Evolutionary conservation across 345 rosid genomes (phyloP).

Genomic region (Eucalyptus tenuipes): DNA sequence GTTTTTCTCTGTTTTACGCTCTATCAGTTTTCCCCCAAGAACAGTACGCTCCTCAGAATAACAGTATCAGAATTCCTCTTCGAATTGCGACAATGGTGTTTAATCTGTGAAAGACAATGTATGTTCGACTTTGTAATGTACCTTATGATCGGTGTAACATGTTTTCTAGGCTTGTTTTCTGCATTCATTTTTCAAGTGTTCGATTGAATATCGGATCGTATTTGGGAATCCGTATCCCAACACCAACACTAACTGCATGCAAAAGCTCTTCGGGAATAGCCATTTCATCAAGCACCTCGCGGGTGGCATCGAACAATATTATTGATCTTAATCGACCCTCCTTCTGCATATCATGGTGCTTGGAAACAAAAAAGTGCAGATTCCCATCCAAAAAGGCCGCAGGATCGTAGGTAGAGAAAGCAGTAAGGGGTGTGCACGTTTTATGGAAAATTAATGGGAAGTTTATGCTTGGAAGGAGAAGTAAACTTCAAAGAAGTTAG

Average conservation of each 20-base stretch:
- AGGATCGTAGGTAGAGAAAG: not conserved
- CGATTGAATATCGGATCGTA: too few species aligned
- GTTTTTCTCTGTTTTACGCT: too few species aligned
- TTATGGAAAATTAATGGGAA: not conserved
- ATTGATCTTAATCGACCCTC: not conserved
- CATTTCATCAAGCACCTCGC: not conserved
- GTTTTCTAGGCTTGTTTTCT: too few species aligned
- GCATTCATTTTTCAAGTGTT: fast-evolving
- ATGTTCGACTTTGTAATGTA: too few species aligned
- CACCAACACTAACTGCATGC: not conserved
- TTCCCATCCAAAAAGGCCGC: not conserved
- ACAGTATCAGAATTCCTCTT: too few species aligned
- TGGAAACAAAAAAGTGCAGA: not conserved
- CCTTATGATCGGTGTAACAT: too few species aligned
- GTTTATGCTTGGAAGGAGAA: not conserved
- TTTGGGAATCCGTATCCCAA: too few species aligned
- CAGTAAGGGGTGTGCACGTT: not conserved
- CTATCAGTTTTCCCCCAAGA: too few species aligned
- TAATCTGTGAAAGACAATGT: too few species aligned
- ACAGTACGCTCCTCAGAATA: fast-evolving
- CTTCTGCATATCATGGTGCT: not conserved
- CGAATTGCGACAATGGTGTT: fast-evolving
- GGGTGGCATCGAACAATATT: not conserved
- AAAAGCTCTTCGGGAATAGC: not conserved
- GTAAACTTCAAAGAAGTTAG: not conserved